Percentiles rank a stretch among this genome's conserved stretches.
phyloP scores from a whole-genome alignment of 805 yeast species.

The Kurtzmaniella fragi region DNA sequence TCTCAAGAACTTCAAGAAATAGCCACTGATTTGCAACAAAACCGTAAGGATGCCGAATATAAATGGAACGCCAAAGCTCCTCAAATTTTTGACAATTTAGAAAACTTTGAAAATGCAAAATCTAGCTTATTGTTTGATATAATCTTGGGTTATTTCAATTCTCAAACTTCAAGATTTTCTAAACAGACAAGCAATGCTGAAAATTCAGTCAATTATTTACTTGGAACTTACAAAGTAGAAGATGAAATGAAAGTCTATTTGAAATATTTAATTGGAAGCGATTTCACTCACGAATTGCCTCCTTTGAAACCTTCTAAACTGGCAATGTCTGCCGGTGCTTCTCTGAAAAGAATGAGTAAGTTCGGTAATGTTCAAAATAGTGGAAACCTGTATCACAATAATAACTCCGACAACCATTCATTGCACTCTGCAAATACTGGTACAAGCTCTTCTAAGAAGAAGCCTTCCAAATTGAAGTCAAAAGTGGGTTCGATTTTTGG shows the following conservation, averaged over 20 bases:
- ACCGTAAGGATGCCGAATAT: conserved; percentile 32
- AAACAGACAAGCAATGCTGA: conserved; percentile 44
- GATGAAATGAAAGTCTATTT: conserved; percentile 35
- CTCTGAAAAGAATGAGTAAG: conserved; percentile 1
- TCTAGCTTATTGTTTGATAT: conserved; percentile 55
- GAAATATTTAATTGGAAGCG: conserved; percentile 23
- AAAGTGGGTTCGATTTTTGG: conserved; percentile 75
- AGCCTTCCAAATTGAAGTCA: conserved; percentile 50
- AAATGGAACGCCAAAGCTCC: conserved; percentile 81
- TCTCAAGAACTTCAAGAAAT: conserved; percentile 39
- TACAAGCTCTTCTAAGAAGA: conserved; percentile 25
- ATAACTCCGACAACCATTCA: conserved; percentile 1
- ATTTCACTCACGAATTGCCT: conserved; percentile 11
- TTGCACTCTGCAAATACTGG: conserved; percentile 12
- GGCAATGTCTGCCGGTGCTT: background rate
- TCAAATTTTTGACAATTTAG: conserved; percentile 67
- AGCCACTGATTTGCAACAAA: conserved; percentile 17
- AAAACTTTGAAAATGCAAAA: conserved; percentile 61
- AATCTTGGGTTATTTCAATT: conserved; percentile 54
- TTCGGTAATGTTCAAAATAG: background rate
- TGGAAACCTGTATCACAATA: background rate
- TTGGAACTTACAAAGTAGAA: conserved; percentile 40
- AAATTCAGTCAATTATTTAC: conserved; percentile 56
- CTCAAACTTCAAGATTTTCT: conserved; percentile 19
- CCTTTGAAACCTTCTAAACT: background rate